Base-by-base conservation (phyloP, 177 flowering plant species). In the Vitis hybrid region DNA sequence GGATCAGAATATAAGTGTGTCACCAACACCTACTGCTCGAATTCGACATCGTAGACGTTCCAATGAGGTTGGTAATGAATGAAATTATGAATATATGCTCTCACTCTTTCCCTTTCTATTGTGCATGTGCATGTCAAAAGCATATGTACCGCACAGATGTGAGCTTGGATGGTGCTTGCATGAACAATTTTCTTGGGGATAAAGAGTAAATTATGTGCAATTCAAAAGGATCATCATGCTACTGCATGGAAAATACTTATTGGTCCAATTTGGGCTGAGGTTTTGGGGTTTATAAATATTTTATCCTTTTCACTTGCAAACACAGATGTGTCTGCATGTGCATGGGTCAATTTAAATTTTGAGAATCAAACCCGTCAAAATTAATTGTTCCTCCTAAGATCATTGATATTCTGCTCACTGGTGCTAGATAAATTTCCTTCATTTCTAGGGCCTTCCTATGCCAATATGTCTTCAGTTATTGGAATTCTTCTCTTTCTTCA, bases 31-130 rank as follows among this genome's bases (percentile, higher is more conserved):
- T 56, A 67, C 78, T 60, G 77, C 63, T 60, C 80, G 90, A 54
- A 18, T 83, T 71, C 85, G 94, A 45, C 89, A 85, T 19, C 89
- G 94, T 7, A 88, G 67, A 67, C 87, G 89, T 57, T 82, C 93
- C 16, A 81, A 52, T 74, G 94, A 91, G 92, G 97, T 90, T 65
- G 48, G 76, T 81, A 67, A 10, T 31, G 45, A 29, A 39, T 19
- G 64, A 29, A 50, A 39, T 39, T 13, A 13, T 39, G 45, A 34
- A 18, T 49, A 45, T 45, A n/a, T 45, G 53, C 48, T 20, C 26
- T 57, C 45, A n/a, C 58, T 66, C 18, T 22, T 26, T 50, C 62
- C 50, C 22, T 34, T 16, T 53, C 39, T 56, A 45, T 5, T 39
- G 48, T 39, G 48, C 48, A 5, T 39, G 48, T 39, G 48, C 48